Evolutionary conservation across 345 rosid species (phyloP), one percentile per base, ranked within the genome.

Genomic region (Acer campestre): DNA sequence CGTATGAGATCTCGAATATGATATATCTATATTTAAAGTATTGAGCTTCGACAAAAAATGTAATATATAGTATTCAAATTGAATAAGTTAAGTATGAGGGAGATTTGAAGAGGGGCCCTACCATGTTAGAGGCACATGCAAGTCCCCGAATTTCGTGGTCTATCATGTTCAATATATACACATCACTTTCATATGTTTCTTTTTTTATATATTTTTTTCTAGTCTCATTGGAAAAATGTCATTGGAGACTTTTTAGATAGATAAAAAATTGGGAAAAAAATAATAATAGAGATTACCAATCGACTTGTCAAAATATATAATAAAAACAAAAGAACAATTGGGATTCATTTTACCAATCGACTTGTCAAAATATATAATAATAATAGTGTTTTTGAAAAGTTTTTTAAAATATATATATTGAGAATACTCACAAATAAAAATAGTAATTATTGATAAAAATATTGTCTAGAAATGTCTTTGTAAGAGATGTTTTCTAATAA

Each of bases 41-140:
- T n/a, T n/a, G n/a, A n/a, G n/a, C n/a, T 16, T n/a, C 62, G 35
- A 31, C 35, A 31, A 31, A 3, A 20, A 59, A 6, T 59, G 20
- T 18, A 22, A 59, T 59, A 59, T 18, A n/a, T 1, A 59, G 27
- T 20, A 8, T 20, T 58, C 6, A 7, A 22, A 58, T 58, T n/a
- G 62, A 58, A 58, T n/a, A 58, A 58, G 62, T 58, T n/a, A 58
- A 7, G 9, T 18, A 20, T 59, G n/a, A 59, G 12, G 8, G 53
- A 67, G 20, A 18, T 55, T 48, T 53, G 62, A 3, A 27, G 16
- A 44, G 70, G 25, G 89, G 82, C 61, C 88, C 91, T 82, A 84
- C 93, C 93, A 89, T 71, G 93, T 87, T 75, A 61, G 17, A 10
- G 62, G 86, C 90, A 89, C 91, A 89, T 89, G 93, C 80, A 74